Evolutionary conservation across 78 protist species (phyloP).

Genomic region (Dictyostelium firmibasis): DNA sequence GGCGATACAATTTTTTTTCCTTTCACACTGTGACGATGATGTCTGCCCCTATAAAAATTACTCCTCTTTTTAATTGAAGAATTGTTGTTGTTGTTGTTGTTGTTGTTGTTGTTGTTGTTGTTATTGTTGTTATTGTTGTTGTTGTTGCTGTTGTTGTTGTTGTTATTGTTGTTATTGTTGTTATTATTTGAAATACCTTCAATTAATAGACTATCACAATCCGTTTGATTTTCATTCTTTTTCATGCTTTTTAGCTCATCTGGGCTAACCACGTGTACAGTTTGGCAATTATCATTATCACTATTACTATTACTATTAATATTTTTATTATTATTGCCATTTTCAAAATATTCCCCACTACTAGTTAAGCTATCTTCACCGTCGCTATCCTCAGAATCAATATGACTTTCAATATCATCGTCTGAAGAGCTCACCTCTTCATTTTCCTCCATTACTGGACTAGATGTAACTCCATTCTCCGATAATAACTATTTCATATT

Average conservation of each 20-base stretch:
- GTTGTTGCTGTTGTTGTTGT: not conserved
- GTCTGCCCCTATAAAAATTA: not conserved
- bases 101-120: too few relatives aligned
- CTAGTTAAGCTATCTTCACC: not conserved
- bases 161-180: not conserved
- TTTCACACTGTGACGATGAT: not conserved
- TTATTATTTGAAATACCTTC: not conserved
- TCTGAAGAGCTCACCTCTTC: not conserved
- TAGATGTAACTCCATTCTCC: not conserved
- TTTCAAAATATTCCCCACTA: not conserved
- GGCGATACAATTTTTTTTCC: not conserved
- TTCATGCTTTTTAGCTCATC: not conserved
- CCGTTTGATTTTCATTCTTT: not conserved
- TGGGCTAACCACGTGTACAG: not conserved
- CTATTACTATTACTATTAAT: not conserved
- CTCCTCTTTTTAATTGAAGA: not conserved
- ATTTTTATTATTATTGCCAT: not conserved
- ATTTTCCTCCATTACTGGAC: slow-evolving; percentile 6
- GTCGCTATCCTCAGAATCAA: not conserved
- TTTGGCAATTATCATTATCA: not conserved
- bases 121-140: not conserved
- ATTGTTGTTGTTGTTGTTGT: not conserved
- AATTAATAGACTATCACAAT: not conserved
- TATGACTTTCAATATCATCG: not conserved
- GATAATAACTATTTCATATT: slow-evolving; percentile 2